A percentile compares a stretch with the other conserved stretches of the same genome.
Conservation (phyloP, 1,284 basidiomycete species). For the Rhodotorula mucilaginosa region DNA sequence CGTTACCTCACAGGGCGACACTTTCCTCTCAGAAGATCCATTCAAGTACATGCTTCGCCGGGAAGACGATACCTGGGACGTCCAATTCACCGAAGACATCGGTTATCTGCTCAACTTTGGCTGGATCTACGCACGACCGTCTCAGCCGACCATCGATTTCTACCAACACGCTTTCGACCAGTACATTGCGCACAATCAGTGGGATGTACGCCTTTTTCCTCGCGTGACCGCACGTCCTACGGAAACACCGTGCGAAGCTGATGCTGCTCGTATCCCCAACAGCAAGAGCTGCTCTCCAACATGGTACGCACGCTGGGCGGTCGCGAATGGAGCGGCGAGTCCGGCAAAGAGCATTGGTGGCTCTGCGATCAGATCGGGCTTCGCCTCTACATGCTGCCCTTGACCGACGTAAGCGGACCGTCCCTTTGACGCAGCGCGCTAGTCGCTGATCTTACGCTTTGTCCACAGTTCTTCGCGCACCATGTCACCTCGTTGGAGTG, state of each 20-base stretch:
- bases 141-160: background rate
- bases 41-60: constrained; percentile 13
- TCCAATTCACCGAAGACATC: constrained; percentile 16
- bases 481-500: constrained; percentile 6
- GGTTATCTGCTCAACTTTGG: constrained; percentile 13
- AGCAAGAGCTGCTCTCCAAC: constrained; percentile 7
- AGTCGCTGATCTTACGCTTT: background rate
- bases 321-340: background rate
- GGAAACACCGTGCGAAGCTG: background rate
- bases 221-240: background rate
- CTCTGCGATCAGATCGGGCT: background rate
- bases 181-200: constrained; percentile 7
- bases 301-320: background rate
- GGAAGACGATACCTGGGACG: constrained; percentile 2
- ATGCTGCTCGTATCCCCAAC: background rate
- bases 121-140: constrained; percentile 2
- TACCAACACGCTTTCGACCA: background rate
- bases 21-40: constrained; percentile 6
- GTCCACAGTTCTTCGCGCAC: constrained; percentile 1
- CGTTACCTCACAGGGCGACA: background rate
- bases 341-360: constrained; percentile 12
- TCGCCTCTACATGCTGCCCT: constrained; percentile 9
- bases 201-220: constrained; percentile 3
- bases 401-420: background rate
- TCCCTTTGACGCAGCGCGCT: background rate